Conservation (phyloP, 2,329 filamentous ascomycete species). For the Nigrospora sphaerica region DNA sequence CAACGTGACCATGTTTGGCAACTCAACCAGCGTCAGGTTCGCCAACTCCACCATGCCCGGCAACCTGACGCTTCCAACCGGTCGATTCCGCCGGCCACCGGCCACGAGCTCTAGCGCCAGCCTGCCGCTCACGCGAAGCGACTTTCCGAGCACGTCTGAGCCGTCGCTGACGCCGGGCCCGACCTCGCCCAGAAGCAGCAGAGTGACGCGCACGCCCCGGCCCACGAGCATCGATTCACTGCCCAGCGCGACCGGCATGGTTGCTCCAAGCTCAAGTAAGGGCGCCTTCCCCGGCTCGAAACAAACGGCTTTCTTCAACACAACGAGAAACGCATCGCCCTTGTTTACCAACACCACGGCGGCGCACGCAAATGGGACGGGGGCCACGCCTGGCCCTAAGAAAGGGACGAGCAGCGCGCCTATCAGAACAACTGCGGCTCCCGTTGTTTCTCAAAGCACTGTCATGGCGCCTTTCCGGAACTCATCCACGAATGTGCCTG, state of each 20-base stretch:
- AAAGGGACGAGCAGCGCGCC: too few relatives aligned
- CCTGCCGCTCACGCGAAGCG: neutral
- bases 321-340: neutral
- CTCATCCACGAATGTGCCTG: neutral
- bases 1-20: conserved; percentile 1
- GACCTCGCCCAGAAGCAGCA: neutral
- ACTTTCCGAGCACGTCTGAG: neutral
- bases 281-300: neutral
- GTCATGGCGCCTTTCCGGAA: neutral
- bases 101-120: neutral
- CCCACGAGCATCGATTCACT: too few relatives aligned
- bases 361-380: neutral
- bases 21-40: conserved; percentile 4
- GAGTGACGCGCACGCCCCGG: neutral
- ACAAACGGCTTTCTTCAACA: conserved; percentile 1
- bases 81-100: neutral
- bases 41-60: conserved; percentile 7
- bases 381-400: too few relatives aligned
- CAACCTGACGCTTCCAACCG: neutral
- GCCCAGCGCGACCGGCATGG: too few relatives aligned
- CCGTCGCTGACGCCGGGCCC: neutral
- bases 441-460: too few relatives aligned
- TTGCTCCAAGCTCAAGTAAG: too few relatives aligned
- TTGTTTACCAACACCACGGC: conserved; percentile 5
- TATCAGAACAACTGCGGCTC: too few relatives aligned